Evolutionary conservation across 805 yeast genomes (phyloP), one percentile per base, ranked within the genome.

Genomic region (Yarrowia porcina): DNA sequence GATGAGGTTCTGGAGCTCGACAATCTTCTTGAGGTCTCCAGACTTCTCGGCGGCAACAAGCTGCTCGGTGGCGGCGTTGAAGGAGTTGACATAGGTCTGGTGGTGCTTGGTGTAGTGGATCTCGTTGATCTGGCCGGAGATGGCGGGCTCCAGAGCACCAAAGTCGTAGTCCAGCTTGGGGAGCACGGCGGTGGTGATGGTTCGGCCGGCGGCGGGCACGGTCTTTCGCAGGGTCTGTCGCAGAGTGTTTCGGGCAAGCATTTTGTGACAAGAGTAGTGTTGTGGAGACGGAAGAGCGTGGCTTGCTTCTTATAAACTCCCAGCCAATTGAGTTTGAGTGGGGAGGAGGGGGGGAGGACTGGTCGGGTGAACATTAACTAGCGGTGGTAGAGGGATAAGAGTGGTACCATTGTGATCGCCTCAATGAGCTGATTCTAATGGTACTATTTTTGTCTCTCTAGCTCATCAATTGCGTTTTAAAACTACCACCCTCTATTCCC

Each of bases 81-180:
- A 89, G 52, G 94, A 92, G 73, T 82, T 88, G 68, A 90, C 96
- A 72, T 90, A 90, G 33, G 97, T 89, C 77, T 89, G 94, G 75
- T 90, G 97, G 77, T 90, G 97, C 80, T 91, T 91, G 68, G 85
- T 81, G 82, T 90, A 88, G 78, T 90, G 97, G 61, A 73, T 68
- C 75, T 88, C 94, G 76, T 89, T 91, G 77, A 90, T 90, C 73
- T 89, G 84, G 47, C 91, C 96, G 41, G 94, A 84, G 69, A 90
- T 89, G 77, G 76, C 82, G 64, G 97, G 97, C 79, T 90, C 97
- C 62, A 90, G 79, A 23, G 90, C 96, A 68, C 84, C 88, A 69
- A 84, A 91, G 72, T 87, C 96, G 82, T 86, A 90, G 73, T 86
- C 88, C 70, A 90, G 79, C 68, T 87, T 89, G 64, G 97, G 96